Percentiles rank a stretch among this genome's conserved stretches.
These are phyloP conservation scores for Leishmania turanica DNA, from an alignment of 208 protist species.

Conservation along the genomic window DNA sequence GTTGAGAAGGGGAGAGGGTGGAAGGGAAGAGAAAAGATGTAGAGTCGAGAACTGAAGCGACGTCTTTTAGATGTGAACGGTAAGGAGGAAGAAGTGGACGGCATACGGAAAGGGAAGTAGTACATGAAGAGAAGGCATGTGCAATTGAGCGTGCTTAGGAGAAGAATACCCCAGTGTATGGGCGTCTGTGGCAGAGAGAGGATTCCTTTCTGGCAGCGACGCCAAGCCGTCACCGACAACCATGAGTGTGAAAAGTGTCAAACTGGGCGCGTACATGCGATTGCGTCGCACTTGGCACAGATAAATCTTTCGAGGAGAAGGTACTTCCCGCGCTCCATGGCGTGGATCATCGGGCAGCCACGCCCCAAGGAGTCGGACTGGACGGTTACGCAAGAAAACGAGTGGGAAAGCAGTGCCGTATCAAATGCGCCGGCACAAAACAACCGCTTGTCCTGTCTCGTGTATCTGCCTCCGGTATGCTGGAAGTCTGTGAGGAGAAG, in stretches of 20 bases:
- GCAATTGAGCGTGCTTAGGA: background rate
- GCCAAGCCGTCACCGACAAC: background rate
- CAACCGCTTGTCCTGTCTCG: conserved; percentile 34
- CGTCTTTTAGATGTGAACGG: background rate
- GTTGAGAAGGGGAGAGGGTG: background rate
- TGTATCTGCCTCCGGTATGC: conserved; percentile 32
- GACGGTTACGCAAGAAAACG: conserved; percentile 18
- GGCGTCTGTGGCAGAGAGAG: background rate
- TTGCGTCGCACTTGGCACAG: background rate
- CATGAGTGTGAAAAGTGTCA: background rate
- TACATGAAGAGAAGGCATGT: background rate
- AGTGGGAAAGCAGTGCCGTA: conserved; percentile 13
- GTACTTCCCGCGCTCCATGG: background rate
- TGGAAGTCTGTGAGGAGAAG: conserved; percentile 62
- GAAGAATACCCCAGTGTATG: too few relatives aligned
- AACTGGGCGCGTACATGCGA: background rate
- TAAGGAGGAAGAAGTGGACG: background rate
- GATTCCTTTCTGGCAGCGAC: background rate
- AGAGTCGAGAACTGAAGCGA: background rate
- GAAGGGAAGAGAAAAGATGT: background rate
- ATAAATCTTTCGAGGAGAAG: background rate
- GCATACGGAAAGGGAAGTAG: background rate
- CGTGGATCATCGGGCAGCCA: conserved; percentile 27
- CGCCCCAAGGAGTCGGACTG: conserved; percentile 7
- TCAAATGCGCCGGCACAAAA: conserved; percentile 46